These are phyloP conservation scores for Botrytis tulipae DNA, from an alignment of 2,329 filamentous ascomycete genomes.

Conservation along the genomic window DNA sequence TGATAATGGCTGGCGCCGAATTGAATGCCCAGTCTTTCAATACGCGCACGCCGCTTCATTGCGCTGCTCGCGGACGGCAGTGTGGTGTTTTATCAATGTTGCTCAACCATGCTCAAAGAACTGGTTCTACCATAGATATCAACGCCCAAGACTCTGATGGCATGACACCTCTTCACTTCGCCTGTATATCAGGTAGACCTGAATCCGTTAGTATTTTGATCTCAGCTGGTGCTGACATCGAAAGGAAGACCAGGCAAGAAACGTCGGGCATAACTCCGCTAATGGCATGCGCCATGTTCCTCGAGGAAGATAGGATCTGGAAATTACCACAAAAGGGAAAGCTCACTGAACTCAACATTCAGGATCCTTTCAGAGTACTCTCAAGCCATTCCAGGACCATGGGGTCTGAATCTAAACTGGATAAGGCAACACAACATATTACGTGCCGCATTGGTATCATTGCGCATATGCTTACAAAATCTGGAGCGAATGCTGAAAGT, in stretches of 20 bases:
- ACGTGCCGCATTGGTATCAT: neutral
- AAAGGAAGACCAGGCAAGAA: conserved; percentile 21
- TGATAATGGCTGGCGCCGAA: conserved; percentile 23
- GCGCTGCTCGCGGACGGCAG: conserved; percentile 21
- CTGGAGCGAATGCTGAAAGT: neutral
- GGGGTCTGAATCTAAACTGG: neutral
- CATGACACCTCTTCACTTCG: conserved; percentile 24
- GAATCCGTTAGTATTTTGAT: conserved; percentile 24
- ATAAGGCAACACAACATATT: neutral
- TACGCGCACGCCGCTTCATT: conserved; percentile 23
- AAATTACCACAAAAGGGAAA: neutral
- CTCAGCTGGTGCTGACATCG: conserved; percentile 22
- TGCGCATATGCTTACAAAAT: neutral
- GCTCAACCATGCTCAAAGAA: neutral
- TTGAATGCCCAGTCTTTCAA: conserved; percentile 14
- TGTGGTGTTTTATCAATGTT: conserved; percentile 37
- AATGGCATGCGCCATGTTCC: conserved; percentile 21
- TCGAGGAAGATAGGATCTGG: conserved; percentile 23
- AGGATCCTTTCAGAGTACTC: neutral
- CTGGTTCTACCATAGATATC: neutral
- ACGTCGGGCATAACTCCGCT: neutral
- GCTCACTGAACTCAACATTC: neutral
- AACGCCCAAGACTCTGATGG: conserved; percentile 15
- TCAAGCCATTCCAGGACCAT: neutral
- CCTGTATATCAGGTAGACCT: conserved; percentile 23